Evolutionary conservation across 306 rosid genomes (phyloP).

Genomic region (Begonia loranthoides): DNA sequence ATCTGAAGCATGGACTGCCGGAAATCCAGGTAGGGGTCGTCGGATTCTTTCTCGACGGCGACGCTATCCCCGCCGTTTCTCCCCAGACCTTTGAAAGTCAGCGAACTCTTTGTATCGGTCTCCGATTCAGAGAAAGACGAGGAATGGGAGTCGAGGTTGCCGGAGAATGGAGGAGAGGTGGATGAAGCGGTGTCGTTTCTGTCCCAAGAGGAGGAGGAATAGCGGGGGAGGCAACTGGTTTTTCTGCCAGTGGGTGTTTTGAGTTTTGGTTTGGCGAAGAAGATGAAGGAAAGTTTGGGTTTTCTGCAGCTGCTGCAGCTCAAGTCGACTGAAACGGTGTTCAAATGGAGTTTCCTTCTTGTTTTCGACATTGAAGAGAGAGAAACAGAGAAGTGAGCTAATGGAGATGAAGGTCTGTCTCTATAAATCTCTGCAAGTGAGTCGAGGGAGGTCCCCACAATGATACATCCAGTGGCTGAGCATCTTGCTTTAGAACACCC

Average conservation of each 20-base stretch:
- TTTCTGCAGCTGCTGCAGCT: constrained; percentile 60
- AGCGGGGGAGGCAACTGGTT: constrained; percentile 7
- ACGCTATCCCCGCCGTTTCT: constrained; percentile 62
- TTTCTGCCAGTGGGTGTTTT: neutral
- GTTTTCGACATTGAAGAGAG: constrained; percentile 33
- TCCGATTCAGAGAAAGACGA: constrained; percentile 27
- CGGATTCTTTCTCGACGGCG: constrained; percentile 87
- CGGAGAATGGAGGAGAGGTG: constrained; percentile 14
- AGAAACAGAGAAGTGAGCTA: constrained; percentile 5
- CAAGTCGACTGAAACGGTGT: constrained; percentile 37
- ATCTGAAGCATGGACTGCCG: constrained; percentile 83
- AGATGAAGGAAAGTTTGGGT: constrained; percentile 35
- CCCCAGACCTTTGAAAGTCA: constrained; percentile 37
- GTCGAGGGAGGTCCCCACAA: neutral
- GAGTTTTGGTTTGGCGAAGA: constrained; percentile 37
- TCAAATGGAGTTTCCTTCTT: constrained; percentile 33
- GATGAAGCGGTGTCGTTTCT: constrained; percentile 15
- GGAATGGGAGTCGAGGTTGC: constrained; percentile 10
- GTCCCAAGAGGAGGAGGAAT: constrained; percentile 1
- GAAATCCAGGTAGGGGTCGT: constrained; percentile 81
- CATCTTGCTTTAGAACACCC: too few relatives aligned
- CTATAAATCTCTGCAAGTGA: neutral
- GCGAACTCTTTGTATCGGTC: constrained; percentile 5
- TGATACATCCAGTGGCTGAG: neutral
- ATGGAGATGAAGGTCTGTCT: constrained; percentile 7